Evolutionary conservation across 345 rosid genomes (phyloP), one percentile per base, ranked within the genome.

Genomic region (Sonneratia alba): DNA sequence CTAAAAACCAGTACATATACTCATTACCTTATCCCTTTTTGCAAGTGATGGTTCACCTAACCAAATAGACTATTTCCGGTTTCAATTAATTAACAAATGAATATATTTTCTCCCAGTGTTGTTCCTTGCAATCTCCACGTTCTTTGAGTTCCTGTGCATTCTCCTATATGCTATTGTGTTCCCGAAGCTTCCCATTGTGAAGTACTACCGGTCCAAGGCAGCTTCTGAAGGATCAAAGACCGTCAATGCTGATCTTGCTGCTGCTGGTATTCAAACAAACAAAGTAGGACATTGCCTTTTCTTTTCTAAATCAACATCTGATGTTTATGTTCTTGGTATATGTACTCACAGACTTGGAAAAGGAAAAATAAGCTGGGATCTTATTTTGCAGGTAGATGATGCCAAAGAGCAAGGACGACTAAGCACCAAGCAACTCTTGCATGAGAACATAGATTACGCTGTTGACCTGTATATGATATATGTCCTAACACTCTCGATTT

Each of bases 141-240:
- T 82, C 73, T 72, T 83, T 63, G 98, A 90, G 79, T 77, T 92
- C 27, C 64, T 88, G 0, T 92, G 97, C n/a, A 76, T 86, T 45
- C 22, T 95, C 16, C 74, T 95, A 16, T 95, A 92, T 62, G 84
- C 96, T 0, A 81, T 66, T 66, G 73, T 78, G 75, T 87, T 95
- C 70, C 97, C 93, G 0, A 92, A 90, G 59, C 80, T 92, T n/a
- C 90, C 98, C 1, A 80, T 92, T 1, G 93, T 92, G 70, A 92
- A 89, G 75, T 86, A 95, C 79, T 95, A 86, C 75, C 86, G 93
- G 22, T 32, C 89, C 0, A 95, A 90, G 82, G 97, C 97, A 0
- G 89, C 97, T 22, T 82, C 74, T 1, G 97, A 95, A 87, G 99
- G 99, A 77, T 87, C 97, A 5, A 89, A 81, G 77, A 95, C 92